phyloP scores from a whole-genome alignment of 1,139 yeast genomes.

The Sugiyamaella sp. region DNA sequence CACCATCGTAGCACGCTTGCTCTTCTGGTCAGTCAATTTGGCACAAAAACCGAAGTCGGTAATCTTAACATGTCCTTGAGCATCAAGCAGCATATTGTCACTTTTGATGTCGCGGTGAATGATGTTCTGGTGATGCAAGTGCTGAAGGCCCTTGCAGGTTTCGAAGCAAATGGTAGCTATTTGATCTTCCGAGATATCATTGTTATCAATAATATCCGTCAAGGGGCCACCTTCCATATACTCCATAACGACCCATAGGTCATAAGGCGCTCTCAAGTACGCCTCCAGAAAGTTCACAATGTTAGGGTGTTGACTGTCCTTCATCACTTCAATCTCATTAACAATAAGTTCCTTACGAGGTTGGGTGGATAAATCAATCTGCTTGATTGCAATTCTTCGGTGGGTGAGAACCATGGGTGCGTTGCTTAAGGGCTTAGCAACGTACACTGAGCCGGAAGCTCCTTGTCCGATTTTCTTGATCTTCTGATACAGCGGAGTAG shows the following conservation, averaged over 20 bases:
- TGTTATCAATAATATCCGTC: slow-evolving; percentile 88
- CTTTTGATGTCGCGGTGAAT: slow-evolving; percentile 96
- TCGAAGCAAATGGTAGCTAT: slow-evolving; percentile 90
- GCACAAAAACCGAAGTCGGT: slow-evolving; percentile 99
- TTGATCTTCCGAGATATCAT: slow-evolving; percentile 81
- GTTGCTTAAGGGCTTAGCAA: slow-evolving; percentile 64
- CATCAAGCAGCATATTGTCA: slow-evolving; percentile 86
- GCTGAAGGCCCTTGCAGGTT: slow-evolving; percentile 88
- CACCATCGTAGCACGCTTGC: slow-evolving; percentile 96
- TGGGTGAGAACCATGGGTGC: slow-evolving; percentile 37
- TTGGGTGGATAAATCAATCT: slow-evolving; percentile 90
- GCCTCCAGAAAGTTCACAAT: slow-evolving; percentile 93
- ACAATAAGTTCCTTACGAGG: slow-evolving; percentile 95
- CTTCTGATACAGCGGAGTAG: slow-evolving; percentile 80
- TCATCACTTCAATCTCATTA: slow-evolving; percentile 93
- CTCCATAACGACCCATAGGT: slow-evolving; percentile 92
- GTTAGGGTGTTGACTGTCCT: slow-evolving; percentile 84
- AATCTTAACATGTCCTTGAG: slow-evolving; percentile 86
- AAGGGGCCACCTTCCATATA: slow-evolving; percentile 90
- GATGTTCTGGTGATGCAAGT: slow-evolving; percentile 85
- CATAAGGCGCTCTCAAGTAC: slow-evolving; percentile 58
- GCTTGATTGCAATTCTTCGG: slow-evolving; percentile 75
- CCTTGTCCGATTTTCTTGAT: slow-evolving; percentile 99
- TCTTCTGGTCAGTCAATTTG: slow-evolving; percentile 86
- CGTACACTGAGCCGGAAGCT: slow-evolving; percentile 93